phyloP scores from a whole-genome alignment of 208 protist genomes.

The Sergeia podlipaevii region DNA sequence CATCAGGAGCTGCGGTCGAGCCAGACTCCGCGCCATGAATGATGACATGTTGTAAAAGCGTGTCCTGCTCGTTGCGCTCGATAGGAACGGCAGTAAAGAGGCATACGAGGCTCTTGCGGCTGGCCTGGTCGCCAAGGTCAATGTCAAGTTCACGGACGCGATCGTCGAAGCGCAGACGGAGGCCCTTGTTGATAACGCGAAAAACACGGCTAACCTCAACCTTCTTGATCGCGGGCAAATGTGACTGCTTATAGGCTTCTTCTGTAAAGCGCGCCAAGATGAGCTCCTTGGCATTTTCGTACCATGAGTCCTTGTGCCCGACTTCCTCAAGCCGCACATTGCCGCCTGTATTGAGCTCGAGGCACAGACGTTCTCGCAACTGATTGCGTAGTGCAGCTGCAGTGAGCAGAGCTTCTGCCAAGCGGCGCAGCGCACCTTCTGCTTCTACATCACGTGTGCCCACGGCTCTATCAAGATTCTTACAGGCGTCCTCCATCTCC shows the following conservation, averaged over 20 bases:
- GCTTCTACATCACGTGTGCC: conserved; percentile 64
- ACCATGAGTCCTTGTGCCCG: conserved; percentile 52
- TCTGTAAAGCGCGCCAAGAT: conserved; percentile 62
- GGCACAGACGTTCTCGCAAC: conserved; percentile 48
- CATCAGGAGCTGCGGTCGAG: background rate
- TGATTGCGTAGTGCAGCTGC: conserved; percentile 14
- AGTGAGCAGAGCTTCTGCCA: conserved; percentile 25
- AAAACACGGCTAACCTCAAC: conserved; percentile 69
- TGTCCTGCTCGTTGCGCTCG: conserved; percentile 24
- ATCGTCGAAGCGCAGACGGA: conserved; percentile 82
- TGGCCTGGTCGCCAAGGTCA: conserved; percentile 65
- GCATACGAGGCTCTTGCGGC: conserved; percentile 69
- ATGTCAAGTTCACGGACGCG: conserved; percentile 64
- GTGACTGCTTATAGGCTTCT: conserved; percentile 27
- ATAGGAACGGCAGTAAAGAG: conserved; percentile 66
- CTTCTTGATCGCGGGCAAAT: conserved; percentile 58
- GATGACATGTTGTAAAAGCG: conserved; percentile 45
- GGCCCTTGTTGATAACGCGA: conserved; percentile 74
- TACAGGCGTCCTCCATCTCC: conserved; percentile 18
- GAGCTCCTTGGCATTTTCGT: conserved; percentile 55
- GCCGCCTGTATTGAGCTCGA: conserved; percentile 89
- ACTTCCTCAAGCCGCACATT: conserved; percentile 89
- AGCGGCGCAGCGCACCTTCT: conserved; percentile 27
- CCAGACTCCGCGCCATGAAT: conserved; percentile 17
- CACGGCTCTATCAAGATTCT: conserved; percentile 41